A percentile compares a stretch with the other conserved stretches of the same genome.
Conservation (phyloP, 2,329 filamentous ascomycete species). For the Diaporthe sp. region DNA sequence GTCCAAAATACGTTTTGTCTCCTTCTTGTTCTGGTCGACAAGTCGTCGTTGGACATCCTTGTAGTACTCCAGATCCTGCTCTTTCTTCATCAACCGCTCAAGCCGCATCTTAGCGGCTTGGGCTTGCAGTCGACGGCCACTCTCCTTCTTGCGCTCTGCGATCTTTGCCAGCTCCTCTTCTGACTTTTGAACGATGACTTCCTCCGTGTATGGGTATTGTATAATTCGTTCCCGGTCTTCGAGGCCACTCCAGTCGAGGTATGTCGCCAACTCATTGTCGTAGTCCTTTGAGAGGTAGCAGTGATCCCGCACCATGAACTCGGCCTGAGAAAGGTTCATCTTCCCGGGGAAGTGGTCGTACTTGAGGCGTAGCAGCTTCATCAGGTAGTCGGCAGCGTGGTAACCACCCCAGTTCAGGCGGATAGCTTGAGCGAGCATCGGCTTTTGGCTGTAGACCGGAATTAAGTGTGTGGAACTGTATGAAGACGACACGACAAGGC, state of each 20-base stretch:
- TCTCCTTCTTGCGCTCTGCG: conserved; percentile 95
- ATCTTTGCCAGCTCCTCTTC: conserved; percentile 92
- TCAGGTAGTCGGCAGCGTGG: conserved; percentile 90
- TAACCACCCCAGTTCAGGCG: conserved; percentile 95
- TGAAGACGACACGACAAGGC: conserved; percentile 91
- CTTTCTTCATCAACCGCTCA: conserved; percentile 95
- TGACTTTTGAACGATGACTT: conserved; percentile 90
- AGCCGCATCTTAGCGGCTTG: conserved; percentile 98
- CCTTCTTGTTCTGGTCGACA: conserved; percentile 87
- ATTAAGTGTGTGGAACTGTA: conserved; percentile 96
- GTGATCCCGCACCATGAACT: conserved; percentile 88
- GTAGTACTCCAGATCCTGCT: conserved; percentile 95
- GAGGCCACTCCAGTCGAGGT: conserved; percentile 91
- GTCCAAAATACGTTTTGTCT: conserved; percentile 87
- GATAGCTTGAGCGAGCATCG: conserved; percentile 86
- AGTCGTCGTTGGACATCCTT: conserved; percentile 83
- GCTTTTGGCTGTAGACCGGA: conserved; percentile 88
- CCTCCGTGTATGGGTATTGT: conserved; percentile 94
- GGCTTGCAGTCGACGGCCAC: conserved; percentile 89
- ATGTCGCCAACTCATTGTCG: conserved; percentile 80
- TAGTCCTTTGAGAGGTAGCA: conserved; percentile 92
- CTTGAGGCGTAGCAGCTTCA: conserved; percentile 90
- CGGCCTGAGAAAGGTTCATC: conserved; percentile 87
- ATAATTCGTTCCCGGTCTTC: conserved; percentile 91
- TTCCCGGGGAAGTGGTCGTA: conserved; percentile 92